Evolutionary conservation across 805 yeast genomes (phyloP).

Genomic region (Debaryomyces tyrocola): DNA sequence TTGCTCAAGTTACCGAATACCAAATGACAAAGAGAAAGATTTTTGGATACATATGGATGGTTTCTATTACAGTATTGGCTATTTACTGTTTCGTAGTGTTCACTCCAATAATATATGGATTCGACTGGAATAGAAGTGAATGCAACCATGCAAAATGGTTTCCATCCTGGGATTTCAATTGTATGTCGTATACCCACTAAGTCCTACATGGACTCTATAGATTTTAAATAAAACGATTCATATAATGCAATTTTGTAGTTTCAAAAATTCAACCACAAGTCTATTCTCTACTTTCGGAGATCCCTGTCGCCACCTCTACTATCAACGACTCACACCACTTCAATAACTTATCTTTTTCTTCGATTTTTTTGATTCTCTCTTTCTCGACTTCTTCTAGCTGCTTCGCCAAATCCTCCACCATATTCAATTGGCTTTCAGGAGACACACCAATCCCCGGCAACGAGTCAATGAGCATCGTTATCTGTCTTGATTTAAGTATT

Average conservation of each 20-base stretch:
- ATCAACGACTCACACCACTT: constrained; percentile 67
- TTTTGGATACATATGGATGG: constrained; percentile 26
- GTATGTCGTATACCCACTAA: constrained; percentile 23
- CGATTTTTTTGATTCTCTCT: constrained; percentile 54
- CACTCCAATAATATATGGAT: constrained; percentile 49
- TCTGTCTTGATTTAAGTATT: constrained; percentile 82
- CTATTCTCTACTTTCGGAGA: constrained; percentile 36
- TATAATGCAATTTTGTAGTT: background rate
- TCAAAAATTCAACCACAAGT: background rate
- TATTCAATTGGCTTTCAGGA: constrained; percentile 66
- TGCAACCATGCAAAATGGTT: constrained; percentile 40
- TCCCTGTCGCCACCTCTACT: constrained; percentile 55
- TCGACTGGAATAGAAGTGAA: constrained; percentile 40
- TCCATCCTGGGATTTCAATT: constrained; percentile 45
- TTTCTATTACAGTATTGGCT: constrained; percentile 15
- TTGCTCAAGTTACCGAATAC: constrained; percentile 47
- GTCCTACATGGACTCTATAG: background rate
- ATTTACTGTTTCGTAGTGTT: constrained; percentile 25
- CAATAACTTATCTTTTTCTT: constrained; percentile 63
- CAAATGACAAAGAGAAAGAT: constrained; percentile 25
- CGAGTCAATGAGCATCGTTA: constrained; percentile 79
- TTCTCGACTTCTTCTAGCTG: constrained; percentile 63
- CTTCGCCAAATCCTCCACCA: constrained; percentile 59
- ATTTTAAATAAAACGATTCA: background rate
- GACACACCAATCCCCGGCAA: constrained; percentile 92